Conservation (phyloP, 2,329 filamentous ascomycete species). For the Ascochyta fabae region DNA sequence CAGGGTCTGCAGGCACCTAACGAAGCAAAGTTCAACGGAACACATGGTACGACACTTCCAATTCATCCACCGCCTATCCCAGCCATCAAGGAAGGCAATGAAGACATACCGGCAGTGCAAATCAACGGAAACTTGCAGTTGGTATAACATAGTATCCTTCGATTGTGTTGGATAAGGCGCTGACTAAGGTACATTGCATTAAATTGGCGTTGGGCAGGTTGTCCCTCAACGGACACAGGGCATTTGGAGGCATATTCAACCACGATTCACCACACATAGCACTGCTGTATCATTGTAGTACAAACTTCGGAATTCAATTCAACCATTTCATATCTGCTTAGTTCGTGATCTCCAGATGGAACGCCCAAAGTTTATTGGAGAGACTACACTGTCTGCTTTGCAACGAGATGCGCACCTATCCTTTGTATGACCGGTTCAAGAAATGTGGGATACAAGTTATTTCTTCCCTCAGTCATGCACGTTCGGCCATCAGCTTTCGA, state of each 20-base stretch:
- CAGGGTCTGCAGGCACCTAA: constrained; percentile 74
- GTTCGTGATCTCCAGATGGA: not conserved
- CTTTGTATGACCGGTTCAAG: no score
- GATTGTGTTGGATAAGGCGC: not conserved
- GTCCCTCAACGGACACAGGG: constrained; percentile 8
- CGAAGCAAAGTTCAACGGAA: not conserved
- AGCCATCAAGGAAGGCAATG: constrained; percentile 5
- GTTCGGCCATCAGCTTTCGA: constrained; percentile 7
- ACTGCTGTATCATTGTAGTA: not conserved
- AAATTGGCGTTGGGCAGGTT: not conserved
- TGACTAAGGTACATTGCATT: not conserved
- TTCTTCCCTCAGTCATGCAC: not conserved
- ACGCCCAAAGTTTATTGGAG: not conserved
- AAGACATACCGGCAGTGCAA: constrained; percentile 3
- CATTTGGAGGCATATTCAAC: not conserved
- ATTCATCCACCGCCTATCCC: constrained; percentile 3
- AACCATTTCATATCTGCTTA: not conserved
- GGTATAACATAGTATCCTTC: not conserved
- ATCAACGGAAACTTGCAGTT: constrained; percentile 1
- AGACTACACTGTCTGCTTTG: not conserved
- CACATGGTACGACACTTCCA: constrained; percentile 1
- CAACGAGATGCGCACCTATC: not conserved
- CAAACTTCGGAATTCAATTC: not conserved
- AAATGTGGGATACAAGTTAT: not conserved
- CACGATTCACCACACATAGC: not conserved